Conservation (phyloP, 192 early-diverging fungal genomes). For the Umbelopsis ramanniana region DNA sequence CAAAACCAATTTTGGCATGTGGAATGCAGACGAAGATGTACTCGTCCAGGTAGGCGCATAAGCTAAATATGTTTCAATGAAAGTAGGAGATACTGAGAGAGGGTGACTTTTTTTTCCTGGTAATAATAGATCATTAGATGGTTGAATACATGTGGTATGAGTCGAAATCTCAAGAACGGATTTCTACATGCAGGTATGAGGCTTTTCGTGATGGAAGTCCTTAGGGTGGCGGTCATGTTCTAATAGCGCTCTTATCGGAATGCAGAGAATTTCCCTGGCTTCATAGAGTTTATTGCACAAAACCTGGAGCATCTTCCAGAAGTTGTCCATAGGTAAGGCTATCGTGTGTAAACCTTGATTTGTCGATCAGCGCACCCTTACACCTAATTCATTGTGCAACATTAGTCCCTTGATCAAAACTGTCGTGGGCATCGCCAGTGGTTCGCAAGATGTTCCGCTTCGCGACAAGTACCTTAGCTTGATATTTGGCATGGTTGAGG, state of each 20-base stretch:
- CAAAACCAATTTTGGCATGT: slow-evolving; percentile 64
- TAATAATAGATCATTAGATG: slow-evolving; percentile 34
- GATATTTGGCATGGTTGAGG: slow-evolving; percentile 62
- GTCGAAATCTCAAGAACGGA: slow-evolving; percentile 44
- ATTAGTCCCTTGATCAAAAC: slow-evolving; percentile 66
- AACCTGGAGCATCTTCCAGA: slow-evolving; percentile 63
- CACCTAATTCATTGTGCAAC: neutral
- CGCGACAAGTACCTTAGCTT: slow-evolving; percentile 61
- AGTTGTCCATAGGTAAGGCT: slow-evolving; percentile 59
- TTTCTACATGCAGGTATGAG: slow-evolving; percentile 53
- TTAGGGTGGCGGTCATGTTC: slow-evolving; percentile 29
- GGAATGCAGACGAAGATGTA: slow-evolving; percentile 74
- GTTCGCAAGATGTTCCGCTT: slow-evolving; percentile 49
- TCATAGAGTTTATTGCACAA: slow-evolving; percentile 64
- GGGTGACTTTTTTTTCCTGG: neutral
- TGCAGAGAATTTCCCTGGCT: slow-evolving; percentile 57
- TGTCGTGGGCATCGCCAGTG: slow-evolving; percentile 63
- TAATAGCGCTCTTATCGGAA: slow-evolving; percentile 11
- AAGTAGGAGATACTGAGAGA: neutral
- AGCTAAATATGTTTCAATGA: neutral
- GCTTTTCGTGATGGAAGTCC: neutral
- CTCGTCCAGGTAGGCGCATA: slow-evolving; percentile 51
- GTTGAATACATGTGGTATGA: slow-evolving; percentile 51
- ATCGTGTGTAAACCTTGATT: neutral
- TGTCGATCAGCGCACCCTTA: neutral